Percentiles rank a stretch among this genome's conserved stretches.
Evolutionary conservation across 192 early-diverging fungal genomes (phyloP).

Genomic region (Coemansia sp.): DNA sequence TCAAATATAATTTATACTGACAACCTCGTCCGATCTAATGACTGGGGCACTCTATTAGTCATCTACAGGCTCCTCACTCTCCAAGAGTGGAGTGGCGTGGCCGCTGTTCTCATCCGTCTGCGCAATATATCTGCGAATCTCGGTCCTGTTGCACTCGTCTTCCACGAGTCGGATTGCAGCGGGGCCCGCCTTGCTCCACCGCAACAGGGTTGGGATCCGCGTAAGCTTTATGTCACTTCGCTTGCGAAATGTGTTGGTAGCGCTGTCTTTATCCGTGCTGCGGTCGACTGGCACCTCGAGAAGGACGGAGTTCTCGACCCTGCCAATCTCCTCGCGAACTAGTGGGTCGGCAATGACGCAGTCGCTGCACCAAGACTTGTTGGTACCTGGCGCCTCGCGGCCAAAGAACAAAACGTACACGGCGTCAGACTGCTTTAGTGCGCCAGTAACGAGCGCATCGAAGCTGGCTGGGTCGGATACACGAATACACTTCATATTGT

Average conservation of each 20-base stretch:
- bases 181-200: slow-evolving; percentile 35
- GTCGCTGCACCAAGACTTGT: slow-evolving; percentile 50
- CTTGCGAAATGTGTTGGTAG: slow-evolving; percentile 32
- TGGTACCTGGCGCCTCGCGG: slow-evolving; percentile 33
- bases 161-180: slow-evolving; percentile 36
- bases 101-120: slow-evolving; percentile 14
- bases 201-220: slow-evolving; percentile 45
- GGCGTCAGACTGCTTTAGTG: slow-evolving; percentile 12
- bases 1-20: not conserved
- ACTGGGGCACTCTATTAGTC: too few relatives aligned
- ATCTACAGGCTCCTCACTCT: slow-evolving; percentile 1
- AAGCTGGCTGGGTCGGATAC: slow-evolving; percentile 33
- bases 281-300: slow-evolving; percentile 53
- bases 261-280: slow-evolving; percentile 27
- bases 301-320: slow-evolving; percentile 28
- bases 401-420: slow-evolving; percentile 58
- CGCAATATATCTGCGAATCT: slow-evolving; percentile 28
- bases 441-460: slow-evolving; percentile 17
- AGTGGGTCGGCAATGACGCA: slow-evolving; percentile 55
- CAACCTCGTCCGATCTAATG: not conserved
- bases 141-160: slow-evolving; percentile 31
- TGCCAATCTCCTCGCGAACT: slow-evolving; percentile 38
- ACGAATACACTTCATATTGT: slow-evolving; percentile 39
- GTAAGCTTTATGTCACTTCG: slow-evolving; percentile 33
- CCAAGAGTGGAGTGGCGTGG: not conserved